A percentile compares a stretch with the other conserved stretches of the same genome.
These are phyloP conservation scores for Phalaenopsis aphrodite DNA, from an alignment of 106 monocot genomes.

Conservation along the genomic window DNA sequence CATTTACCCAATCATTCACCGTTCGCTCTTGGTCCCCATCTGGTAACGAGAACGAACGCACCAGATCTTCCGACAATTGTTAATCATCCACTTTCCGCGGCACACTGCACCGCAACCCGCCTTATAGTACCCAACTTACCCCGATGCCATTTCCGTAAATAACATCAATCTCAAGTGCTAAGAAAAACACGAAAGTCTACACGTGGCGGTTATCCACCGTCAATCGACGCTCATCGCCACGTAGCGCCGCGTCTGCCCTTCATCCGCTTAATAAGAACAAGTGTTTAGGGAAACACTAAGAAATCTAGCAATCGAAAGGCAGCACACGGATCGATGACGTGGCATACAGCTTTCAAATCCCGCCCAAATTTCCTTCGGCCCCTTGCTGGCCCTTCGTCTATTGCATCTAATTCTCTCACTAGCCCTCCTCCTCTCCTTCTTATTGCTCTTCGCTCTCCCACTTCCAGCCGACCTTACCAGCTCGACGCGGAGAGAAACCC, in stretches of 20 bases:
- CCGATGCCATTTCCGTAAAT: conserved; percentile 3
- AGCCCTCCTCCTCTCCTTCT: conserved; percentile 3
- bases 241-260: neutral
- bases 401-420: neutral
- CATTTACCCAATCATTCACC: neutral
- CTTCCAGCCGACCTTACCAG: neutral
- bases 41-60: neutral
- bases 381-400: neutral
- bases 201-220: neutral
- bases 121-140: conserved; percentile 5
- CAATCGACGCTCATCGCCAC: neutral
- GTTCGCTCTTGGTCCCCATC: neutral
- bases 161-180: neutral
- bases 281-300: neutral
- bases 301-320: neutral
- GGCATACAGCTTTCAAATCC: conserved; percentile 2
- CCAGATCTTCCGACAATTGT: neutral
- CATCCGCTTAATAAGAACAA: neutral
- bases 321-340: conserved; percentile 9
- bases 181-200: neutral
- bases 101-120: neutral
- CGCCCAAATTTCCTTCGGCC: conserved; percentile 8
- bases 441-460: neutral
- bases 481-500: neutral
- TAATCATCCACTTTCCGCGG: neutral